Conservation (phyloP, 768 basidiomycete species). For the Tricholoma flavovirens region DNA sequence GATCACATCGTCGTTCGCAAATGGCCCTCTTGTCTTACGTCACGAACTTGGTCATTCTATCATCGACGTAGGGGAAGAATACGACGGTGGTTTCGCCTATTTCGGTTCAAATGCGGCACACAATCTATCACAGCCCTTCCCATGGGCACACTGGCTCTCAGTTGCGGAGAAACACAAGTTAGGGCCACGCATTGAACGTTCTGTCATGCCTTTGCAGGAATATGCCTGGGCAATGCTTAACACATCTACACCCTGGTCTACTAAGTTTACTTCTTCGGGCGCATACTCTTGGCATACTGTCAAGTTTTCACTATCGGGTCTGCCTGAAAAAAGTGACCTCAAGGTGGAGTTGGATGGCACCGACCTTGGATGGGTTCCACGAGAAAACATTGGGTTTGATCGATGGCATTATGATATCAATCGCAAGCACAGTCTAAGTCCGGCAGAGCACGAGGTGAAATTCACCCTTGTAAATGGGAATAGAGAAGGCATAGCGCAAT, state of each 20-base stretch:
- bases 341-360: slow-evolving; percentile 54
- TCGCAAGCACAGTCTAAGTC: slow-evolving; percentile 31
- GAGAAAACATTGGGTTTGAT: slow-evolving; percentile 53
- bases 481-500: slow-evolving; percentile 53
- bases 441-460: slow-evolving; percentile 51
- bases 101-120: slow-evolving; percentile 62
- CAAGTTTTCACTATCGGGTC: slow-evolving; percentile 68
- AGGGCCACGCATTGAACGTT: slow-evolving; percentile 49
- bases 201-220: slow-evolving; percentile 67
- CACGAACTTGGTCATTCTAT: slow-evolving; percentile 81
- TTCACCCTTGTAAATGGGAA: slow-evolving; percentile 49
- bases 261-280: slow-evolving; percentile 59
- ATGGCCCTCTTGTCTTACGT: slow-evolving; percentile 69
- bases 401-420: slow-evolving; percentile 72
- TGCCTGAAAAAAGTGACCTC: slow-evolving; percentile 50
- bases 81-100: slow-evolving; percentile 73
- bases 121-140: slow-evolving; percentile 35
- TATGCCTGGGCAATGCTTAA: slow-evolving; percentile 77
- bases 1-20: slow-evolving; percentile 67
- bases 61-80: slow-evolving; percentile 76
- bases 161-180: slow-evolving; percentile 16
- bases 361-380: slow-evolving; percentile 55
- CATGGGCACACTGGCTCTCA: slow-evolving; percentile 73
- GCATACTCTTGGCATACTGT: slow-evolving; percentile 54
- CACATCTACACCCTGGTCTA: slow-evolving; percentile 50